Percentiles rank a stretch among this genome's conserved stretches.
Evolutionary conservation across 2,329 filamentous ascomycete genomes (phyloP).

Genomic region (Epichloe scottii): DNA sequence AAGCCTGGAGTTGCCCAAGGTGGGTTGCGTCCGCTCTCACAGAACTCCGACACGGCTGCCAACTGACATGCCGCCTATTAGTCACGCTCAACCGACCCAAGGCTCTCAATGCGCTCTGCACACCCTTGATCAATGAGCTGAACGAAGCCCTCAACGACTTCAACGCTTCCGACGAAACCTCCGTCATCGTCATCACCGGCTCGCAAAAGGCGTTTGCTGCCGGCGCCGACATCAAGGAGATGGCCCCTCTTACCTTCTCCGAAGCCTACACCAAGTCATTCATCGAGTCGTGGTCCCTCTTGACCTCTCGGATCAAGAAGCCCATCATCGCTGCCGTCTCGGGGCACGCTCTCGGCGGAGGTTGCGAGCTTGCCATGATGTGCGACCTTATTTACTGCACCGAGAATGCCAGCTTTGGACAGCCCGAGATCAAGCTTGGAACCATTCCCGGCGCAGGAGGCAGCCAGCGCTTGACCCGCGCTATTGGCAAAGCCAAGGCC

Average conservation of each 20-base stretch:
- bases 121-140: slow-evolving; percentile 80
- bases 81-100: slow-evolving; percentile 91
- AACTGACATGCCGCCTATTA: slow-evolving; percentile 24
- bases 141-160: slow-evolving; percentile 64
- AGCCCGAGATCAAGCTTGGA: slow-evolving; percentile 93
- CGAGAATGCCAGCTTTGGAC: slow-evolving; percentile 75
- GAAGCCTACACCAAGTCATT: slow-evolving; percentile 82
- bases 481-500: slow-evolving; percentile 70
- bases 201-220: slow-evolving; percentile 86
- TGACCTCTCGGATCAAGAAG: slow-evolving; percentile 78
- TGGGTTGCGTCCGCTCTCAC: slow-evolving; percentile 27
- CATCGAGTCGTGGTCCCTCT: slow-evolving; percentile 86
- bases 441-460: slow-evolving; percentile 87
- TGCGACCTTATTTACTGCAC: slow-evolving; percentile 91
- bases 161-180: slow-evolving; percentile 56
- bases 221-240: slow-evolving; percentile 97
- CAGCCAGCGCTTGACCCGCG: slow-evolving; percentile 74
- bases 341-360: slow-evolving; percentile 86
- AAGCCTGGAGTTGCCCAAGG: slow-evolving; percentile 84
- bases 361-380: slow-evolving; percentile 97
- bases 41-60: background rate
- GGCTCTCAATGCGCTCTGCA: slow-evolving; percentile 87
- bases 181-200: slow-evolving; percentile 75
- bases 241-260: slow-evolving; percentile 84
- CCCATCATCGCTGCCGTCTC: slow-evolving; percentile 90